A percentile compares a stretch with the other conserved stretches of the same genome.
Conservation (phyloP, 1,284 basidiomycete genomes). For the Coniferiporia weirii region DNA sequence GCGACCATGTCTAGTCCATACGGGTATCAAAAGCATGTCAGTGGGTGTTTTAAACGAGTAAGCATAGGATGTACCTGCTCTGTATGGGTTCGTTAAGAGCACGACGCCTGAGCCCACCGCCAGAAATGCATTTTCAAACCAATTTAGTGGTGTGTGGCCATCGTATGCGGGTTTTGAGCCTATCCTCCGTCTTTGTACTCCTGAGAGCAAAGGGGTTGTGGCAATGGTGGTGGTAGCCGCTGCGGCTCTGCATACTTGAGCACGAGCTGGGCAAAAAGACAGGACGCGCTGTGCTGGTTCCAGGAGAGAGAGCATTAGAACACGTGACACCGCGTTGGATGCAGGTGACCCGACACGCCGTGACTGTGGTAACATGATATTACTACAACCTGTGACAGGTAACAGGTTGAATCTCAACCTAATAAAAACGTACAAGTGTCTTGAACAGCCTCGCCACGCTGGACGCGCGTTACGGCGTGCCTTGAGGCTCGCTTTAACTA, state of each 20-base stretch:
- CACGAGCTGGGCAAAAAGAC: not conserved
- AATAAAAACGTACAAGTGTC: too few species aligned
- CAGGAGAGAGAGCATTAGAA: constrained; percentile 9
- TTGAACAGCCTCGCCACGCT: not conserved
- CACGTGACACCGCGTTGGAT: not conserved
- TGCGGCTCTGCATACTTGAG: not conserved
- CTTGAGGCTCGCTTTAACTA: not conserved
- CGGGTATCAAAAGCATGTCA: not conserved
- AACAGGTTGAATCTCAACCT: not conserved
- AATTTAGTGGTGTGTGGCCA: constrained; percentile 79
- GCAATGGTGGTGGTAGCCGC: not conserved
- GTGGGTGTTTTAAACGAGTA: constrained; percentile 12
- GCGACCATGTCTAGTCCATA: constrained; percentile 80
- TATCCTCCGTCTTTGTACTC: not conserved
- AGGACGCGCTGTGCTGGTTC: not conserved
- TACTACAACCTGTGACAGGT: not conserved
- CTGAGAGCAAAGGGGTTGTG: not conserved
- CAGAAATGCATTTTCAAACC: constrained; percentile 80
- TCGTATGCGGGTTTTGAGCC: constrained; percentile 41
- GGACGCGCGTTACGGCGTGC: not conserved
- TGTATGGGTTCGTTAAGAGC: constrained; percentile 76
- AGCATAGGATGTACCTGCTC: constrained; percentile 64
- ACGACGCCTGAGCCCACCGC: constrained; percentile 84
- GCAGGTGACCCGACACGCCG: not conserved
- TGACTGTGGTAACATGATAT: not conserved